Conservation (phyloP, 176 grass and related monocot genomes). For the Guadua angustifolia region DNA sequence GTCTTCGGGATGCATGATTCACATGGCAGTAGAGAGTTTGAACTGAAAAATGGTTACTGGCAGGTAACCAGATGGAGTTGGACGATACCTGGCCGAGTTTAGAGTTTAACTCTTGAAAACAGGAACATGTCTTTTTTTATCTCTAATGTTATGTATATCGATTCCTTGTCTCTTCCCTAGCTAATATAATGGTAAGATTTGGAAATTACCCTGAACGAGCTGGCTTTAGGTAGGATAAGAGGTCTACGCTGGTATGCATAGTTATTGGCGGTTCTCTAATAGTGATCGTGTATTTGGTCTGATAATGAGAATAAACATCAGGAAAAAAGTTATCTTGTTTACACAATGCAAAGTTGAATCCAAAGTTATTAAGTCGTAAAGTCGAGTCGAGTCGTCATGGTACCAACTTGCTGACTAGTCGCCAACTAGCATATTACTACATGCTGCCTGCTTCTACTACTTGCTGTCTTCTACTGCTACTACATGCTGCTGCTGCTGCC, state of each 20-base stretch:
- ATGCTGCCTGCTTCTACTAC: too few relatives aligned
- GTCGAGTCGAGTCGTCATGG: too few relatives aligned
- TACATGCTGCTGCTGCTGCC: too few relatives aligned
- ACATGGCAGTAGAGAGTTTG: conserved; percentile 3
- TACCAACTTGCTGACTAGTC: too few relatives aligned
- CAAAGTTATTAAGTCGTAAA: too few relatives aligned
- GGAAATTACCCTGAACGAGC: not conserved
- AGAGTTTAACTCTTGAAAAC: too few relatives aligned
- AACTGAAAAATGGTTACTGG: conserved; percentile 14
- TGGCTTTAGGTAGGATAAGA: conserved; percentile 20
- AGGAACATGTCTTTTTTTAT: too few relatives aligned
- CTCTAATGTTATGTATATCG: not conserved
- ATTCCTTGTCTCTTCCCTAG: not conserved
- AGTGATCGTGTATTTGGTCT: too few relatives aligned
- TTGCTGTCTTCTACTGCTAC: too few relatives aligned
- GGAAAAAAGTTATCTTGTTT: too few relatives aligned
- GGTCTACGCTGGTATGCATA: not conserved
- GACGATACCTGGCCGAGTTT: not conserved
- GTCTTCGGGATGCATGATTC: conserved; percentile 1
- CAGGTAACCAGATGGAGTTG: not conserved
- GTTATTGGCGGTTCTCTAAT: not conserved
- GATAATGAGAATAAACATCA: conserved; percentile 20
- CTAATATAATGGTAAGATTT: not conserved
- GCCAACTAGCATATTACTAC: too few relatives aligned
- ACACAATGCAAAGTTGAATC: too few relatives aligned